A percentile compares a stretch with the other conserved stretches of the same genome.
Conservation (phyloP, 345 rosid species). For the Lepidium sativum region DNA sequence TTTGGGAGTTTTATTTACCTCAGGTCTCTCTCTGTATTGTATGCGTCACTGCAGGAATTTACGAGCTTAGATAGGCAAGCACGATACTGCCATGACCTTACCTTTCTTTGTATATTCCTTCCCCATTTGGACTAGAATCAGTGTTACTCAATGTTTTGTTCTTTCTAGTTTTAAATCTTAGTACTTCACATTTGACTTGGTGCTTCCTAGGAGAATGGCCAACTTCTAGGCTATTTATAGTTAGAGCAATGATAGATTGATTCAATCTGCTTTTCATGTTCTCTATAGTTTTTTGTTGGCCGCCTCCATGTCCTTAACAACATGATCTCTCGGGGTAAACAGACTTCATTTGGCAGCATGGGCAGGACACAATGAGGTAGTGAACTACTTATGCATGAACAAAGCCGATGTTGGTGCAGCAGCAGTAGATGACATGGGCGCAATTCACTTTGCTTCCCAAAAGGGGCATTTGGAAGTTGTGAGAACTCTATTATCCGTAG, state of each 20-base stretch:
- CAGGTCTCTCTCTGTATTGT: background rate
- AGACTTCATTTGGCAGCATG: constrained; percentile 96
- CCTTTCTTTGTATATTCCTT: too few relatives aligned
- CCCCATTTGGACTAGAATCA: background rate
- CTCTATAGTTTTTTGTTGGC: background rate
- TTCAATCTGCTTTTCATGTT: background rate
- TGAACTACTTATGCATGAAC: constrained; percentile 70
- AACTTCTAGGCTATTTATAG: background rate
- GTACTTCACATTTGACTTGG: background rate
- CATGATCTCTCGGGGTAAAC: constrained; percentile 15
- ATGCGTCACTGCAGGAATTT: background rate
- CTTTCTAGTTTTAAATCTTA: background rate
- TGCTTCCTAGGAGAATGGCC: background rate
- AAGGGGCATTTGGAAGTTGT: constrained; percentile 86
- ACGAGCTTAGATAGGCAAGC: background rate
- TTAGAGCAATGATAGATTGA: background rate
- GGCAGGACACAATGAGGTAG: constrained; percentile 77
- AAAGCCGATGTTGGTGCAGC: constrained; percentile 97
- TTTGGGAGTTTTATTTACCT: background rate
- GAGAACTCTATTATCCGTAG: constrained; percentile 45
- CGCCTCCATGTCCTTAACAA: constrained; percentile 36
- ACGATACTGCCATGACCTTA: background rate
- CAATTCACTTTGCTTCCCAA: constrained; percentile 92
- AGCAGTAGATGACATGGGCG: constrained; percentile 97
- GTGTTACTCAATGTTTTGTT: background rate